Conservation (phyloP, 257 asterid genomes). For the Voacanga thouarsii region DNA sequence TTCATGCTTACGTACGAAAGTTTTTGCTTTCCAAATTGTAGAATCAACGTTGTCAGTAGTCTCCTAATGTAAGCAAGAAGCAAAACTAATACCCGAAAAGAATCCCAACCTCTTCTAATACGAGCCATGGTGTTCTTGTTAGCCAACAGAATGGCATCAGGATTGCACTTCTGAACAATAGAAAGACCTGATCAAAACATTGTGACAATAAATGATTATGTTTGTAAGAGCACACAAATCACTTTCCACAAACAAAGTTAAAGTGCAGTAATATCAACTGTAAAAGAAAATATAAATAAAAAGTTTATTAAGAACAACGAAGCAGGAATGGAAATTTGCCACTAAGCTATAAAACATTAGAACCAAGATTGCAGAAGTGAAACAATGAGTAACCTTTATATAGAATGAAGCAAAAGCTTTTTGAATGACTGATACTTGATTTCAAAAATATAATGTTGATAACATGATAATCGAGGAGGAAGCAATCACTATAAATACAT, state of each 20-base stretch:
- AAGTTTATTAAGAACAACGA: neutral
- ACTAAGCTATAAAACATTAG: neutral
- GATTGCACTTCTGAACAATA: slow-evolving; percentile 75
- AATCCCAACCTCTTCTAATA: slow-evolving; percentile 59
- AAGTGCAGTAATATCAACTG: neutral
- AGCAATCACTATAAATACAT: neutral
- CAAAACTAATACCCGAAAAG: neutral
- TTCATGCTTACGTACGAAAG: neutral
- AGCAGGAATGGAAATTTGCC: neutral
- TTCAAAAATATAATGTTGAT: neutral
- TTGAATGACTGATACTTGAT: neutral
- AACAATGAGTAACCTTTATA: neutral
- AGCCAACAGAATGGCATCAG: slow-evolving; percentile 78
- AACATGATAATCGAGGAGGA: neutral
- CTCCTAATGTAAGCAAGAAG: neutral
- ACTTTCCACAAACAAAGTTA: neutral
- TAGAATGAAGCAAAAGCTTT: neutral
- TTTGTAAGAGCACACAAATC: slow-evolving; percentile 7
- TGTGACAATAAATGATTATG: slow-evolving; percentile 3
- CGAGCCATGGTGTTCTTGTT: slow-evolving; percentile 69
- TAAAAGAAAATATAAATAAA: neutral
- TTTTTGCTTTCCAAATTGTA: neutral
- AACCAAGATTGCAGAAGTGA: neutral
- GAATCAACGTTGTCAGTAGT: neutral
- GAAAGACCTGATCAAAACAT: slow-evolving; percentile 65